These are phyloP conservation scores for Vickermania ingenoplastis DNA, from an alignment of 208 protist genomes.

Conservation along the genomic window DNA sequence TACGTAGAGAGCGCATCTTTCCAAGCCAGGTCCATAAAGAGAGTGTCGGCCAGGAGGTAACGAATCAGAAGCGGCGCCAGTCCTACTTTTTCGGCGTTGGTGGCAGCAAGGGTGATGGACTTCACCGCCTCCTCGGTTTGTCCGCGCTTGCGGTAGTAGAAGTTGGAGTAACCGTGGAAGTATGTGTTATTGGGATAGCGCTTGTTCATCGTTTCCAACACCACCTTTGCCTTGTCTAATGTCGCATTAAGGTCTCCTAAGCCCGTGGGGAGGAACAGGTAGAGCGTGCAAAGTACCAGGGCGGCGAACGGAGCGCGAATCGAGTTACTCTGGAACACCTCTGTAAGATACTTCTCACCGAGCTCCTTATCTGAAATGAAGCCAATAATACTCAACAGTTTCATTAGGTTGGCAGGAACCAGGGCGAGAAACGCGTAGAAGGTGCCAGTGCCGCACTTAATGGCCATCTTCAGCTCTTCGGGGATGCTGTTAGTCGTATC, in stretches of 20 bases:
- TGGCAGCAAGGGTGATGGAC: conserved; percentile 56
- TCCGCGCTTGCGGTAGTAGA: conserved; percentile 84
- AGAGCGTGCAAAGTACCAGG: conserved; percentile 79
- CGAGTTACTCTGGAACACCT: conserved; percentile 82
- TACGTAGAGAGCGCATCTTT: conserved; percentile 55
- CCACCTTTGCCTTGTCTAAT: conserved; percentile 54
- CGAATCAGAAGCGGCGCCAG: conserved; percentile 73
- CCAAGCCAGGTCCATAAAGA: conserved; percentile 88
- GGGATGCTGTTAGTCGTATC: conserved; percentile 69
- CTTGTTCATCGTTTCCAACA: conserved; percentile 76
- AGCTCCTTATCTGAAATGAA: conserved; percentile 86
- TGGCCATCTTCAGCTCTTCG: conserved; percentile 72
- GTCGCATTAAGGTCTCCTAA: conserved; percentile 69
- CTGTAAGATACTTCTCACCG: conserved; percentile 85
- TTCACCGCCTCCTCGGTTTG: conserved; percentile 61
- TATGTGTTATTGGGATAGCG: conserved; percentile 84
- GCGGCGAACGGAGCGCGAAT: conserved; percentile 81
- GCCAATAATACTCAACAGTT: conserved; percentile 81
- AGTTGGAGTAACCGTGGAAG: conserved; percentile 88
- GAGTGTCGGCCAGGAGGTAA: conserved; percentile 84
- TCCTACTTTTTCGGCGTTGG: conserved; percentile 63
- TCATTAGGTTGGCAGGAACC: conserved; percentile 82
- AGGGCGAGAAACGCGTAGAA: conserved; percentile 87
- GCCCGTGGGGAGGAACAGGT: conserved; percentile 85
- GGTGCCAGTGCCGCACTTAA: conserved; percentile 82